phyloP scores from a whole-genome alignment of 1,139 yeast species.

The Saccharomyces hybrid region DNA sequence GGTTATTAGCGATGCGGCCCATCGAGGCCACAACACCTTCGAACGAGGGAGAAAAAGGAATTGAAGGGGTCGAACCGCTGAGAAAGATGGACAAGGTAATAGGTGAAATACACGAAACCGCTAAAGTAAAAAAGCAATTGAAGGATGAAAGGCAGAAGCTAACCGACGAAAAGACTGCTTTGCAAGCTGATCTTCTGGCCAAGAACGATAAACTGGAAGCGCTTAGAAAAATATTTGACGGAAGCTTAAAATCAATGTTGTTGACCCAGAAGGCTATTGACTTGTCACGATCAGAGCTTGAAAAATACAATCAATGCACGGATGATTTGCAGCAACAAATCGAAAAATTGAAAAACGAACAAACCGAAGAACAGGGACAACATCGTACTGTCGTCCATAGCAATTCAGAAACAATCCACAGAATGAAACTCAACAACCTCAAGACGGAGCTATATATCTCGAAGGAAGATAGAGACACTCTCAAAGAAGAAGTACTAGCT shows the following conservation, averaged over 20 bases:
- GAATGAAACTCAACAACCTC: background rate
- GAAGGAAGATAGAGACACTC: background rate
- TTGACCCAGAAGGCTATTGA: background rate
- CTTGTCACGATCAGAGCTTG: background rate
- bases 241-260: background rate
- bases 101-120: background rate
- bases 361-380: background rate
- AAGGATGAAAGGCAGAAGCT: background rate
- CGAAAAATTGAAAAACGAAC: background rate
- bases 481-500: background rate
- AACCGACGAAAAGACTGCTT: background rate
- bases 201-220: background rate
- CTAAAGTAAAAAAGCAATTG: background rate
- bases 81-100: background rate
- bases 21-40: background rate
- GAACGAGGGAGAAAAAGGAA: background rate
- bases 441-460: background rate
- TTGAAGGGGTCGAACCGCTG: background rate
- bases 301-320: background rate
- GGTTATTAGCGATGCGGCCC: background rate
- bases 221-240: background rate
- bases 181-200: background rate
- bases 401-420: background rate
- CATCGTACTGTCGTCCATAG: background rate
- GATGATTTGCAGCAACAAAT: background rate